A percentile compares a stretch with the other conserved stretches of the same genome.
Evolutionary conservation across 1,284 basidiomycete species (phyloP).

Genomic region (Trametes pubescens): DNA sequence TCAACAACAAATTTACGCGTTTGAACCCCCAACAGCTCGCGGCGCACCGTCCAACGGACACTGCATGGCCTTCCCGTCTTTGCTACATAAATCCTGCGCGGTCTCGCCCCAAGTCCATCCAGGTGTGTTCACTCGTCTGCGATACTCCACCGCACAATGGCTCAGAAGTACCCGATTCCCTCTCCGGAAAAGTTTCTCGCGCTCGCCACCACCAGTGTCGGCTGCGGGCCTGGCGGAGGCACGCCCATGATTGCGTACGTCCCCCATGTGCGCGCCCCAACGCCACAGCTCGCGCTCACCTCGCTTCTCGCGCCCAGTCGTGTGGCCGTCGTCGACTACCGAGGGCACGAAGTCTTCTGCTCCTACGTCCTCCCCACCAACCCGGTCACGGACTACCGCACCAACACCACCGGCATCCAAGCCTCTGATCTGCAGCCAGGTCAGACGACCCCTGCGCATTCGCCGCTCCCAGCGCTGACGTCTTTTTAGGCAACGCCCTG

Average conservation of each 20-base stretch:
- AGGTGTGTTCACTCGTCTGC: conserved; percentile 21
- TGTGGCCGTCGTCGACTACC: conserved; percentile 70
- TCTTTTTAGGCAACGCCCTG: conserved; percentile 53
- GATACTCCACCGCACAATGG: conserved; percentile 30
- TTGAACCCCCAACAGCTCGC: conserved; percentile 10
- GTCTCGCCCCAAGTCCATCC: background rate
- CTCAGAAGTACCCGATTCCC: conserved; percentile 45
- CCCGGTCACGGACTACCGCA: conserved; percentile 77
- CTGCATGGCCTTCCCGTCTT: conserved; percentile 4
- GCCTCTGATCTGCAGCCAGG: conserved; percentile 53
- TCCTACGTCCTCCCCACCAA: conserved; percentile 73
- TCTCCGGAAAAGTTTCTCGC: conserved; percentile 57
- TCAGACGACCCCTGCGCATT: conserved; percentile 21
- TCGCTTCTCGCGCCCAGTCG: conserved; percentile 50
- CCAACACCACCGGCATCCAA: conserved; percentile 74
- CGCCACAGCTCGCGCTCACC: conserved; percentile 27
- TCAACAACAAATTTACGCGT: conserved; percentile 24
- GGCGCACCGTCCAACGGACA: background rate
- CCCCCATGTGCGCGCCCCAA: conserved; percentile 9
- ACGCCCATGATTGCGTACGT: conserved; percentile 81
- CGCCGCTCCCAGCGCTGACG: background rate
- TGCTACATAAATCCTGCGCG: conserved; percentile 22
- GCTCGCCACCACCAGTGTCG: conserved; percentile 69
- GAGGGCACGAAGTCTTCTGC: conserved; percentile 64
- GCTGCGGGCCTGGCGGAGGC: conserved; percentile 78